Evolutionary conservation across 441 rosid genomes (phyloP), one percentile per base, ranked within the genome.

Genomic region (Erodium chrysanthum): DNA sequence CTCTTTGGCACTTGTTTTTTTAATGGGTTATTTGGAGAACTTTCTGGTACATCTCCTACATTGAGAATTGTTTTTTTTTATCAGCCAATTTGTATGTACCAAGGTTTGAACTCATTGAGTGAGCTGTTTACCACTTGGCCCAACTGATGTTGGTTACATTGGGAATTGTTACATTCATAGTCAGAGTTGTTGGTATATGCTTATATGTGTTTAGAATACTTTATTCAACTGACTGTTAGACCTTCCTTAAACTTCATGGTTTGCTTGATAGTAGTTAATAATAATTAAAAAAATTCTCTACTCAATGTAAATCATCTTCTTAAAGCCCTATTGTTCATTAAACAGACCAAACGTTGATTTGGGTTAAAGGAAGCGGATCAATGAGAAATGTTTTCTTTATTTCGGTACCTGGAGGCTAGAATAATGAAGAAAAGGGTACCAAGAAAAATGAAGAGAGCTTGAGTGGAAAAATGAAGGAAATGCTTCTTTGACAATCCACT

Each of bases 231-330:
- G 22, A 22, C 6, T 59, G 64, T 59, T 23, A 22, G n/a, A 59
- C 33, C 29, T 58, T 20, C 29, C 21, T 58, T 58, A 20, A 58
- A 22, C 29, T 58, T 31, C n/a, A 21, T 22, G 62, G 62, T 21
- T 54, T 7, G 29, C 27, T 58, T 58, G 62, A 3, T 7, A 58
- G 29, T 58, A 20, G 25, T 17, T 18, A 54, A 54, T n/a, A 12
- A 58, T 54, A 10, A 4, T 10, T 58, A 22, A 58, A 58, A n/a
- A 21, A 58, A 58, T 21, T 58, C 62, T 22, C 2, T 10, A 59
- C 64, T 59, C 33, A 59, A 56, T 56, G 27, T 56, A 56, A 56
- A 56, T 21, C 27, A 56, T 21, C 14, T 56, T 22, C 62, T 56
- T 7, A 48, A 48, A 48, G 20, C 56, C 56, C 27, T 56, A 56